Conservation (phyloP, 495 filamentous ascomycete genomes). For the Aspergillus diversus region DNA sequence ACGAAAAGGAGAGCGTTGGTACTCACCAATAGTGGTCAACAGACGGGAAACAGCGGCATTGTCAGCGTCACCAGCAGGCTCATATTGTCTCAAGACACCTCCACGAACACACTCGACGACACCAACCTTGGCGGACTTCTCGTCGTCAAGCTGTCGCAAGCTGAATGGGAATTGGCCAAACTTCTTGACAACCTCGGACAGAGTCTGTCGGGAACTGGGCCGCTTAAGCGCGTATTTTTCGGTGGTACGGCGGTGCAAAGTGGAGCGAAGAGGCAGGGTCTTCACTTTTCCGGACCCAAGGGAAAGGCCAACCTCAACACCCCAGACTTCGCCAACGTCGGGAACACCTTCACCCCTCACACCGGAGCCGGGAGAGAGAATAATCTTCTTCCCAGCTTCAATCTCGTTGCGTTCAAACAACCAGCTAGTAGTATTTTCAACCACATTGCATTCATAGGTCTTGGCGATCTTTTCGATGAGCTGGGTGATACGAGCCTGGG, state of each 20-base stretch:
- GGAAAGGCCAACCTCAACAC: slow-evolving; percentile 92
- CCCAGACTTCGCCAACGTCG: slow-evolving; percentile 95
- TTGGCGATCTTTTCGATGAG: slow-evolving; percentile 91
- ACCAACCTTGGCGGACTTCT: slow-evolving; percentile 93
- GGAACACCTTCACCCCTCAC: slow-evolving; percentile 90
- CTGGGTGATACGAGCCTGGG: slow-evolving; percentile 81
- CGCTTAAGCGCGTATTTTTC: slow-evolving; percentile 91
- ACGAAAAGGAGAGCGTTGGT: slow-evolving; percentile 3
- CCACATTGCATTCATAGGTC: slow-evolving; percentile 86
- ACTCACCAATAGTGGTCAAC: slow-evolving; percentile 88
- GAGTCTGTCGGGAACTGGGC: slow-evolving; percentile 82
- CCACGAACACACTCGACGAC: slow-evolving; percentile 92
- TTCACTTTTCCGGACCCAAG: slow-evolving; percentile 93
- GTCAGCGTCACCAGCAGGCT: slow-evolving; percentile 93
- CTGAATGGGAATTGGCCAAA: slow-evolving; percentile 98
- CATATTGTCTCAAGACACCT: slow-evolving; percentile 91
- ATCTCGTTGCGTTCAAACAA: slow-evolving; percentile 95
- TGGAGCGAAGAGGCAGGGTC: slow-evolving; percentile 80
- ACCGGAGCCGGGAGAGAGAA: slow-evolving; percentile 79
- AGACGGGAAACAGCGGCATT: slow-evolving; percentile 78
- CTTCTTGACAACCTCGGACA: slow-evolving; percentile 93
- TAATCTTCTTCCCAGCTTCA: slow-evolving; percentile 97
- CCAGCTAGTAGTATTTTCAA: slow-evolving; percentile 98
- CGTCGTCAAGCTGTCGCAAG: slow-evolving; percentile 93
- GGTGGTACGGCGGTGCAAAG: slow-evolving; percentile 88